phyloP scores from a whole-genome alignment of 1,284 basidiomycete genomes.

The Sporisorium graminicola region DNA sequence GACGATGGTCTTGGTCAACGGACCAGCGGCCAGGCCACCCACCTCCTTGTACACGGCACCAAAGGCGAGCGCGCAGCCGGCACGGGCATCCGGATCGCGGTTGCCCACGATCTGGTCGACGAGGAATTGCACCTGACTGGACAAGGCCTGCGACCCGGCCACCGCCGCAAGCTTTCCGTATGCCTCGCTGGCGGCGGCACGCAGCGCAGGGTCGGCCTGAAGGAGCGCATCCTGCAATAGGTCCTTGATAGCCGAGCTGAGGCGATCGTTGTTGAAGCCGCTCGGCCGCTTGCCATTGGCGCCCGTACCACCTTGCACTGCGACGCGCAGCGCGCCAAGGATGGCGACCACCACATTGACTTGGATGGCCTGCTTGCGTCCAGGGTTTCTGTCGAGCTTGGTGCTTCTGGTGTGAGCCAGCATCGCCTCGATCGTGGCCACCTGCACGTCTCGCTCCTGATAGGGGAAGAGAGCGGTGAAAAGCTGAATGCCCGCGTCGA shows the following conservation, averaged over 20 bases:
- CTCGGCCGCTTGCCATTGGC: constrained; percentile 53
- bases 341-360: constrained; percentile 87
- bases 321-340: constrained; percentile 77
- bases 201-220: constrained; percentile 82
- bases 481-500: constrained; percentile 88
- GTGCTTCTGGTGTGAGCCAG: constrained; percentile 76
- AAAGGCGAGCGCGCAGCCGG: constrained; percentile 92
- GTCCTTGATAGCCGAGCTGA: constrained; percentile 79
- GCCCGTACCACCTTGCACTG: constrained; percentile 41
- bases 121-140: constrained; percentile 87
- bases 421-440: constrained; percentile 79
- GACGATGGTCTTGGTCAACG: constrained; percentile 93
- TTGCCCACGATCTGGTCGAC: constrained; percentile 98
- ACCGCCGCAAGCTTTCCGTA: constrained; percentile 88
- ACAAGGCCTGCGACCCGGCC: constrained; percentile 86
- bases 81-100: constrained; percentile 90
- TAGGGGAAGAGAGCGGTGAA: constrained; percentile 82
- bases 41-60: constrained; percentile 94
- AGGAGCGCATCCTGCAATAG: constrained; percentile 87
- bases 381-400: constrained; percentile 88
- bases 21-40: constrained; percentile 91
- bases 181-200: constrained; percentile 86
- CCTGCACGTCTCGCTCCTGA: constrained; percentile 80
- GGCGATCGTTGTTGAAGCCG: constrained; percentile 74
- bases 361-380: constrained; percentile 86